Conservation (phyloP, 805 yeast species). For the Starmerella geochares region DNA sequence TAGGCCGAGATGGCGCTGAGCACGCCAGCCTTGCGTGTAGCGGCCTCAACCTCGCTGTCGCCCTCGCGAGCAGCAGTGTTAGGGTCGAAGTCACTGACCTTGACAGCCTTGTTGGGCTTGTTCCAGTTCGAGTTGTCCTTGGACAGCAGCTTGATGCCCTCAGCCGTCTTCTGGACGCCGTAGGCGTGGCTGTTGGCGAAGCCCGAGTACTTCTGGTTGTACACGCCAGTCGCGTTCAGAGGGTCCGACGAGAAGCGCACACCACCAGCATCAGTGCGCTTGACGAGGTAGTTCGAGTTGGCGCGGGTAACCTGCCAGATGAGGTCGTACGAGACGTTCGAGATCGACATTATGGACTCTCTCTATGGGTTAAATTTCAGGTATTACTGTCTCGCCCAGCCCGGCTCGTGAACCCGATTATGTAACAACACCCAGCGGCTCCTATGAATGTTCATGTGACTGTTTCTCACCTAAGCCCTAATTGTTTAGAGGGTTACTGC, state of each 20-base stretch:
- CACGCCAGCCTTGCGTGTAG: slow-evolving; percentile 42
- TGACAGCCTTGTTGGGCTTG: slow-evolving; percentile 40
- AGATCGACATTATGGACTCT: slow-evolving; percentile 21
- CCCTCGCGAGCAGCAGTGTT: slow-evolving; percentile 39
- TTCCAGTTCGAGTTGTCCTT: slow-evolving; percentile 39
- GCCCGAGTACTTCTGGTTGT: slow-evolving; percentile 42
- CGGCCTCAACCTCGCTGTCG: slow-evolving; percentile 40
- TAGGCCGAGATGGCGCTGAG: slow-evolving; percentile 24
- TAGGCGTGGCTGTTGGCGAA: slow-evolving; percentile 42
- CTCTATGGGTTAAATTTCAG: slow-evolving; percentile 4
- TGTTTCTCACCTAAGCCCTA: slow-evolving; percentile 10
- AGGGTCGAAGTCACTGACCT: slow-evolving; percentile 39
- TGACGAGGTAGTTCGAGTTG: slow-evolving; percentile 41
- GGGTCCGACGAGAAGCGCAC: slow-evolving; percentile 42
- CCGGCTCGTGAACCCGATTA: not conserved
- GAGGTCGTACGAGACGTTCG: slow-evolving; percentile 35
- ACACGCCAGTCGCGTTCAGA: slow-evolving; percentile 39
- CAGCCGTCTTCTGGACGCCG: slow-evolving; percentile 35
- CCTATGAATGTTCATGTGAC: not conserved
- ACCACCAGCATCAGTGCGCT: slow-evolving; percentile 37
- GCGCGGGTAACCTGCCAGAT: slow-evolving; percentile 44
- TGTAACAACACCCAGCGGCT: not conserved
- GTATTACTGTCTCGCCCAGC: not conserved
- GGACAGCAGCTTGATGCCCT: slow-evolving; percentile 35
- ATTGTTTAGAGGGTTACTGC: not conserved